phyloP scores from a whole-genome alignment of 1,139 yeast genomes.

The Taphrina wiesneri region DNA sequence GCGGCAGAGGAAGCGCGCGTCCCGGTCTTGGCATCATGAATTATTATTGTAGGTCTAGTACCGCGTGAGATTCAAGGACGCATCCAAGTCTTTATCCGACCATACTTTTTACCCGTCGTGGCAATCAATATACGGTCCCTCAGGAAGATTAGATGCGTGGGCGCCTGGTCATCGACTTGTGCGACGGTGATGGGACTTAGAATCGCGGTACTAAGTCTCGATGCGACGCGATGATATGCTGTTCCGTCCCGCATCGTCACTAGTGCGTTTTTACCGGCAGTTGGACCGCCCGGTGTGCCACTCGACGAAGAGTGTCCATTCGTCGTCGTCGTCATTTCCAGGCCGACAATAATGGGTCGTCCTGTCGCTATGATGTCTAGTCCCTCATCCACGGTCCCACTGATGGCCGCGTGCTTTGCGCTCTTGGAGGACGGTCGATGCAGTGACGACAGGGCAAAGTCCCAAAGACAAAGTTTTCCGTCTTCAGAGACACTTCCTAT shows the following conservation, averaged over 20 bases:
- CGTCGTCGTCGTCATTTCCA: neutral
- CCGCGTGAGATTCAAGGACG: conserved; percentile 11
- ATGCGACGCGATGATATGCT: conserved; percentile 39
- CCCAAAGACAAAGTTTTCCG: conserved; percentile 69
- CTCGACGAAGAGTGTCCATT: neutral
- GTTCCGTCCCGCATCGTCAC: conserved; percentile 36
- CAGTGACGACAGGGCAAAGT: conserved; percentile 64
- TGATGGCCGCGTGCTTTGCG: conserved; percentile 9
- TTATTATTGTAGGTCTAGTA: too few relatives aligned
- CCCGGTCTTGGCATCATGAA: neutral
- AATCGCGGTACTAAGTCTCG: conserved; percentile 39
- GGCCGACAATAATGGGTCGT: conserved; percentile 1
- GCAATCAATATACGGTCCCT: conserved; percentile 38
- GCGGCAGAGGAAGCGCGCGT: neutral
- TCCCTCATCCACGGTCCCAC: conserved; percentile 3
- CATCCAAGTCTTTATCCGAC: conserved; percentile 18
- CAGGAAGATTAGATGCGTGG: conserved; percentile 37
- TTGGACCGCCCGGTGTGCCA: neutral
- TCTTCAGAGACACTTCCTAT: conserved; percentile 71
- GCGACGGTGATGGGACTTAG: conserved; percentile 40
- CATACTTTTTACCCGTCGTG: conserved; percentile 24
- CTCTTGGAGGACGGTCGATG: conserved; percentile 42
- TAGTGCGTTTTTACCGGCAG: conserved; percentile 1
- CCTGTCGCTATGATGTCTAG: neutral
- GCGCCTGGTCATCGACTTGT: conserved; percentile 39